Percentiles rank a stretch among this genome's conserved stretches.
Evolutionary conservation across 2,329 filamentous ascomycete genomes (phyloP).

Genomic region (Alternaria viburni): DNA sequence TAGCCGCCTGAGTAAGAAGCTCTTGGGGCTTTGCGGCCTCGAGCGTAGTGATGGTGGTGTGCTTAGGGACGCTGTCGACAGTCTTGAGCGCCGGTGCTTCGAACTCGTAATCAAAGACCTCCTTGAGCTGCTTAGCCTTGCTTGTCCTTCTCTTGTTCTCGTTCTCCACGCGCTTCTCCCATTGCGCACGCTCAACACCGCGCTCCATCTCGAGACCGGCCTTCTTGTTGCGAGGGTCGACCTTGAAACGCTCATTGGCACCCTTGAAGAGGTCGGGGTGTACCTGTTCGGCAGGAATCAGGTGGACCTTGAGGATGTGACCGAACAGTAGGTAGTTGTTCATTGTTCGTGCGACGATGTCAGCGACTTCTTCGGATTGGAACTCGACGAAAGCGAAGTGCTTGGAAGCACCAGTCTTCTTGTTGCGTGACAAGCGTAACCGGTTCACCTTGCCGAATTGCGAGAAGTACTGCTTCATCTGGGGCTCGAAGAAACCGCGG

Average conservation of each 20-base stretch:
- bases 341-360: conserved; percentile 95
- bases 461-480: conserved; percentile 91
- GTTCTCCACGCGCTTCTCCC: conserved; percentile 75
- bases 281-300: conserved; percentile 76
- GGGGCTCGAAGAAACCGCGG: conserved; percentile 95
- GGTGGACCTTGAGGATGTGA: conserved; percentile 88
- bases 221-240: conserved; percentile 85
- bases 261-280: conserved; percentile 87
- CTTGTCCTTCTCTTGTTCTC: conserved; percentile 73
- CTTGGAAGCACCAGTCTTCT: conserved; percentile 86
- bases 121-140: conserved; percentile 77
- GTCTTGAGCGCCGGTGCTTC: conserved; percentile 74
- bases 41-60: conserved; percentile 21
- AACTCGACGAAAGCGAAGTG: conserved; percentile 98
- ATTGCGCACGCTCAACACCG: conserved; percentile 75
- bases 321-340: conserved; percentile 96
- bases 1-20: conserved; percentile 30
- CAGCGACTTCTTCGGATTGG: conserved; percentile 74
- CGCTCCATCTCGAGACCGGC: conserved; percentile 76
- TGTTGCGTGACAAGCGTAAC: conserved; percentile 87
- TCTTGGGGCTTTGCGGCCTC: conserved; percentile 36
- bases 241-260: conserved; percentile 88
- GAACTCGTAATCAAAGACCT: conserved; percentile 83
- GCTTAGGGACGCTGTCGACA: conserved; percentile 53
- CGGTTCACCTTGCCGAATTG: conserved; percentile 86